Conservation (phyloP, 495 filamentous ascomycete genomes). For the Sporormia fimetaria region DNA sequence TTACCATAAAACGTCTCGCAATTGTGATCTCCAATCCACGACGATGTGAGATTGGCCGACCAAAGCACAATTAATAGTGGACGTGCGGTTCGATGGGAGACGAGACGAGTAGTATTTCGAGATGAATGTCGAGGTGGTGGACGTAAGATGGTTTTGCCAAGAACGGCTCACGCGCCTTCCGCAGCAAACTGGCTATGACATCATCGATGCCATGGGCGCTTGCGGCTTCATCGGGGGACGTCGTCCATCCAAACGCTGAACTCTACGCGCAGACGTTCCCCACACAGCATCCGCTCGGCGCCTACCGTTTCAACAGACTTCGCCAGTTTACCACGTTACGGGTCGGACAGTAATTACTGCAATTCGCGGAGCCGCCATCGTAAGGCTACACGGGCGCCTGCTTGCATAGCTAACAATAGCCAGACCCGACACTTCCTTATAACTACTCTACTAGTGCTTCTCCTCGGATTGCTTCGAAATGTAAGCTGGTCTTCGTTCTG, state of each 20-base stretch:
- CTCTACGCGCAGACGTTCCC: no score
- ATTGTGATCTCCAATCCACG: no score
- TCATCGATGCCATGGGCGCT: conserved; percentile 18
- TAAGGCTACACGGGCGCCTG: conserved; percentile 4
- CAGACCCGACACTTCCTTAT: conserved; percentile 17
- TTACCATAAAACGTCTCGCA: no score
- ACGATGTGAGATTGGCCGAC: no score
- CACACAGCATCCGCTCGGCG: conserved; percentile 4
- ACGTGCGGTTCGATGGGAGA: no score
- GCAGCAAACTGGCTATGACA: conserved; percentile 7
- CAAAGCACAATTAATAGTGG: no score
- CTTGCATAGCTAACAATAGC: conserved; percentile 21
- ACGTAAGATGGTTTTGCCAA: no score
- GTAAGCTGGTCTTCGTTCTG: conserved; percentile 31
- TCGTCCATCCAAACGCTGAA: no score
- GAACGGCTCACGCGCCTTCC: background rate
- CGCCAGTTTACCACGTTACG: background rate
- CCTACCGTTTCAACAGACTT: conserved; percentile 17
- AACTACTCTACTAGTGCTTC: conserved; percentile 11
- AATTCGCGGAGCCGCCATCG: conserved; percentile 16
- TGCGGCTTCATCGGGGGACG: no score
- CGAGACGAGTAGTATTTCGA: no score
- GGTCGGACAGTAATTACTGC: background rate
- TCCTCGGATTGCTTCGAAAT: conserved; percentile 21
- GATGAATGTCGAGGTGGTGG: no score